Base-by-base conservation (phyloP, 1,284 basidiomycete genomes). In the Phylloboletellus chloephorus region DNA sequence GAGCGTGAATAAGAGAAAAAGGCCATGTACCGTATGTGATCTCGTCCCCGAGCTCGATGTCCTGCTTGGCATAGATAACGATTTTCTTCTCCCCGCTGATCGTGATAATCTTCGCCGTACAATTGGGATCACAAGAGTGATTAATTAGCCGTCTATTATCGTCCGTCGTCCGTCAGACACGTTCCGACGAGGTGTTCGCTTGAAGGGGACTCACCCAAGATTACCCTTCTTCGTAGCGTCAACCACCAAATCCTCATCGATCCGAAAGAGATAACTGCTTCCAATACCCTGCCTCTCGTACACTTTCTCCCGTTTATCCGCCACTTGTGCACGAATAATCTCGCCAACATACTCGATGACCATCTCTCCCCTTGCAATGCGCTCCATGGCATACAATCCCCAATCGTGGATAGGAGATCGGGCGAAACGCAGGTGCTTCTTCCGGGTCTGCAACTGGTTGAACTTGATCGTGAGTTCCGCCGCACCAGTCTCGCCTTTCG, bases 261-360 rank as follows among this genome's bases (percentile, higher is more conserved):
- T 90, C 48, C 90, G 73, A 67, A 97, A 97, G 29, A 97, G 72
- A 67, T 97, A 97, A 58, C 88, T 92, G 58, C 86, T 91, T 12
- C 93, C 93, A 51, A 97, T 97, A 2, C 94, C 94, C 60, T 93
- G 89, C 43, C 90, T 75, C 66, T 98, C 91, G 63, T 99, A 98
- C 54, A 82, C 78, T 71, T 96, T 95, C 71, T 99, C 96, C 40
- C 96, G 77, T 62, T 94, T 89, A 60, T 98, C 96, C 19, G 96
- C 95, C 4, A 99, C 92, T 54, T 91, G 88, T 42, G 94, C 91
- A 17, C 96, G 78, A 49, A 96, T 88, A 47, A 98, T 77, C 71
- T 99, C 96, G 23, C 96, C 96, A 7, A 99, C 96, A 57, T 99
- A 99, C 68, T 99, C 96, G 66, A 98, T 98, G 31, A 99, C 95